Conservation (phyloP, 345 rosid genomes). For the Diplotaxis tenuifolia region DNA sequence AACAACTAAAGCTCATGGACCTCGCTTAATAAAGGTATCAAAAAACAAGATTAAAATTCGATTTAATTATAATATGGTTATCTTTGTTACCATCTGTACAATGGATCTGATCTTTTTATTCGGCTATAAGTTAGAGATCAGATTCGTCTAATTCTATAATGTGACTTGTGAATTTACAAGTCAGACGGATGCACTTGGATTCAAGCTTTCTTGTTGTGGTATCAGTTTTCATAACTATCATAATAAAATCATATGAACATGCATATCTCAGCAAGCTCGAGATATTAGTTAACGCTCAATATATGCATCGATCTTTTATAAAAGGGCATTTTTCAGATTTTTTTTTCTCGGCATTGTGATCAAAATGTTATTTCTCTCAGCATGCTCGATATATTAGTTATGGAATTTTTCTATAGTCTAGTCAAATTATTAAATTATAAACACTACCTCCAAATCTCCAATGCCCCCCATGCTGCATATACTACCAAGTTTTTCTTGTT, state of each 20-base stretch:
- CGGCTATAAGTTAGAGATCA: slow-evolving; percentile 15
- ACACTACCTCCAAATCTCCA: too few relatives aligned
- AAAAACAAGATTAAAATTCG: slow-evolving; percentile 16
- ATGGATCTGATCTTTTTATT: slow-evolving; percentile 29
- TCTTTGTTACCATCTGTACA: slow-evolving; percentile 21
- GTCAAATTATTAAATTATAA: too few relatives aligned
- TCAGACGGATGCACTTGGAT: slow-evolving; percentile 11
- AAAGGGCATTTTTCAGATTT: background rate
- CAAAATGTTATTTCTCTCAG: background rate
- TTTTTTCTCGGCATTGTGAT: background rate
- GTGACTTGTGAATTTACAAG: slow-evolving; percentile 20
- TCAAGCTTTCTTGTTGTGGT: slow-evolving; percentile 4
- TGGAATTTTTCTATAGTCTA: too few relatives aligned
- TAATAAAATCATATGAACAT: background rate
- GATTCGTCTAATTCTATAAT: slow-evolving; percentile 14
- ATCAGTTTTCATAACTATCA: background rate
- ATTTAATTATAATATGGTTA: slow-evolving; percentile 29
- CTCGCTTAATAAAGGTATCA: background rate
- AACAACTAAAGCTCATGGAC: slow-evolving; percentile 24
- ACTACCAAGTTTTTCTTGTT: too few relatives aligned
- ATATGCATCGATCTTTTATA: background rate
- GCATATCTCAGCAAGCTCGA: background rate
- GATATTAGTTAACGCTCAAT: background rate
- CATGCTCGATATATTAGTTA: too few relatives aligned
- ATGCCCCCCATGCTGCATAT: too few relatives aligned